Evolutionary conservation across 2,329 filamentous ascomycete genomes (phyloP), one percentile per base, ranked within the genome.

Genomic region (Penicillium sp.): DNA sequence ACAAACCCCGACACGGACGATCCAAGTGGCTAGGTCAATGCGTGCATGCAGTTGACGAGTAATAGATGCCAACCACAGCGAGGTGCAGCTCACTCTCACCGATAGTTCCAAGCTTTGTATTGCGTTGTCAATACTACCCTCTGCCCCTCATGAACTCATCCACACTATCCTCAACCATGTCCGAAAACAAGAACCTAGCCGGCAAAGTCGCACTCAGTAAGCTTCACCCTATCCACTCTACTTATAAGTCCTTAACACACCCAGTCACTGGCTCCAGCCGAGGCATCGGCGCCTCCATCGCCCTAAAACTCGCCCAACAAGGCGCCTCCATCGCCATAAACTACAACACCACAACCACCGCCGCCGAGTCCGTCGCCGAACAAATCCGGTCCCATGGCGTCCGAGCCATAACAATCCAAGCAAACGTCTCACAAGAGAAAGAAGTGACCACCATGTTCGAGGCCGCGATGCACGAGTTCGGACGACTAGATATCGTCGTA

Each of bases 201-300:
- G 58, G 58, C 42, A 60, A 60, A 52, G 56, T 60, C 12, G 58
- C 56, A 20, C 38, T 60, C 29, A 44, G 56, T 58, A 58, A 20
- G 24, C 8, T n/a, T n/a, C 20, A 10, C 7, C 13, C 23, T 12
- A 23, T n/a, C 25, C 37, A 10, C 3, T 4, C 37, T 23, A 9
- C 18, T 6, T n/a, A 12, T 39, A 39, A 3, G 25, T 25, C 37
- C 9, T 5, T 33, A 38, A 23, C 8, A 12, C 6, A 10, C 9
- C 10, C 38, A 60, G 56, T 60, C 24, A 59, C 58, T 4, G 58
- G 58, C 7, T 49, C 54, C 20, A 60, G 56, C 48, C 56, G 58
- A 27, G 58, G 58, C n/a, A 59, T 60, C 44, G 58, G 58, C 18
- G 58, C 58, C 6, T 50, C 54, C 3, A 58, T 60, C 8, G 55